Evolutionary conservation across 2,329 filamentous ascomycete genomes (phyloP).

Genomic region (Trichoderma citrinoviride): DNA sequence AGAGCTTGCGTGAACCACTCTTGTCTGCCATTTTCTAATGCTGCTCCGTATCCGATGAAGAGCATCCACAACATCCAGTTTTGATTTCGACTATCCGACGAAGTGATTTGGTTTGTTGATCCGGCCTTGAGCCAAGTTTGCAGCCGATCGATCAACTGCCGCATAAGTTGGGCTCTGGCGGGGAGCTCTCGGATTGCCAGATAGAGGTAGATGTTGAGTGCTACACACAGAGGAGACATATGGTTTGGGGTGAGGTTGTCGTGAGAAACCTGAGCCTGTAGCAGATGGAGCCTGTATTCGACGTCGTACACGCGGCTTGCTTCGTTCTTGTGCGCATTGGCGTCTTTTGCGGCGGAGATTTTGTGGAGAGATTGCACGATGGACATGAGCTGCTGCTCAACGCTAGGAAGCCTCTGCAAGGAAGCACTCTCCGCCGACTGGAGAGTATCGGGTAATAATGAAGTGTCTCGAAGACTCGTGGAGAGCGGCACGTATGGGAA

Average conservation of each 20-base stretch:
- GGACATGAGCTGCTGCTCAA: not conserved
- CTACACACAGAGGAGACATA: not conserved
- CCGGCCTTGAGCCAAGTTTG: not conserved
- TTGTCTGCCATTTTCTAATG: not conserved
- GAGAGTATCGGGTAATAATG: not conserved
- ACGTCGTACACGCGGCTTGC: not conserved
- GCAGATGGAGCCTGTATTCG: conserved; percentile 7
- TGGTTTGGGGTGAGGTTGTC: not conserved
- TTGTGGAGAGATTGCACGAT: not conserved
- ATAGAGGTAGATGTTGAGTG: conserved; percentile 11
- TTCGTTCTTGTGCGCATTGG: not conserved
- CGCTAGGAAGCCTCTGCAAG: not conserved
- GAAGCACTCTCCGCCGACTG: not conserved
- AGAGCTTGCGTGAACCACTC: not conserved
- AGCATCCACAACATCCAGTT: conserved; percentile 5
- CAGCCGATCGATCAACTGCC: not conserved
- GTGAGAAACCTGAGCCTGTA: not conserved
- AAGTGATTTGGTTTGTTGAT: not conserved
- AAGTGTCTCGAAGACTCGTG: not conserved
- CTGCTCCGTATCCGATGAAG: conserved; percentile 11
- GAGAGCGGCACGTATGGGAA: not conserved
- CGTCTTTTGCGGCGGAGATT: conserved; percentile 1
- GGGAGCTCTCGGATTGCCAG: conserved; percentile 11
- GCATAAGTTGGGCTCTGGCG: not conserved
- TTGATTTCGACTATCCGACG: not conserved